phyloP scores from a whole-genome alignment of 1,284 basidiomycete genomes.

The Retiboletus flavoniger region DNA sequence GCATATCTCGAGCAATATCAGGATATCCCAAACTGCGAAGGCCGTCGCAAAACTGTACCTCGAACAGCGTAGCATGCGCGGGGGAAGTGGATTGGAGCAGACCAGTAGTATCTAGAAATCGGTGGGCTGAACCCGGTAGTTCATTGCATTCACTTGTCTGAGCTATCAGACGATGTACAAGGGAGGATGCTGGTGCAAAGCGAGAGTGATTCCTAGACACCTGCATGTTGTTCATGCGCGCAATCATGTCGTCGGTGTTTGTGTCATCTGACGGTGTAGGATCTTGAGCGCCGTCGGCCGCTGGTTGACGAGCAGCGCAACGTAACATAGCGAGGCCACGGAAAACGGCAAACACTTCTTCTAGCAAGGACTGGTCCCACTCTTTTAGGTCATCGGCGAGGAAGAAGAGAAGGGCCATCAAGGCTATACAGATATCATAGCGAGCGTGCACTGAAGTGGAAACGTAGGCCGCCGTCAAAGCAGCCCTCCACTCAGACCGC shows the following conservation, averaged over 20 bases:
- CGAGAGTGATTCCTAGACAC: slow-evolving; percentile 54
- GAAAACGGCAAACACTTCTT: slow-evolving; percentile 77
- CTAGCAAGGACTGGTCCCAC: slow-evolving; percentile 65
- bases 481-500: slow-evolving; percentile 59
- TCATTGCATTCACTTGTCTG: slow-evolving; percentile 45
- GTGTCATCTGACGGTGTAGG: slow-evolving; percentile 31
- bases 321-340: slow-evolving; percentile 69
- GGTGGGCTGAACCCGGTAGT: slow-evolving; percentile 61
- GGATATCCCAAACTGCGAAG: slow-evolving; percentile 67
- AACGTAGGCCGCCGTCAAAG: slow-evolving; percentile 61
- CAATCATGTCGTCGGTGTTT: slow-evolving; percentile 61
- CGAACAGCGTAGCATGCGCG: slow-evolving; percentile 60
- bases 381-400: slow-evolving; percentile 56
- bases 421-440: slow-evolving; percentile 66
- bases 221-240: slow-evolving; percentile 68
- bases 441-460: slow-evolving; percentile 63
- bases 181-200: slow-evolving; percentile 59
- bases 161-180: slow-evolving; percentile 67
- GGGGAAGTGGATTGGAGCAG: slow-evolving; percentile 65
- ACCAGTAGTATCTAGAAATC: slow-evolving; percentile 63
- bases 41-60: slow-evolving; percentile 70
- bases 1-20: slow-evolving; percentile 59
- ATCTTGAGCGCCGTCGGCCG: slow-evolving; percentile 42
- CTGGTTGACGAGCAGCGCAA: slow-evolving; percentile 56
- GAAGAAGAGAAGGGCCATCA: slow-evolving; percentile 72